Base-by-base conservation (phyloP, 139 green algal genomes). In the Zygnema circumcarinatum region DNA sequence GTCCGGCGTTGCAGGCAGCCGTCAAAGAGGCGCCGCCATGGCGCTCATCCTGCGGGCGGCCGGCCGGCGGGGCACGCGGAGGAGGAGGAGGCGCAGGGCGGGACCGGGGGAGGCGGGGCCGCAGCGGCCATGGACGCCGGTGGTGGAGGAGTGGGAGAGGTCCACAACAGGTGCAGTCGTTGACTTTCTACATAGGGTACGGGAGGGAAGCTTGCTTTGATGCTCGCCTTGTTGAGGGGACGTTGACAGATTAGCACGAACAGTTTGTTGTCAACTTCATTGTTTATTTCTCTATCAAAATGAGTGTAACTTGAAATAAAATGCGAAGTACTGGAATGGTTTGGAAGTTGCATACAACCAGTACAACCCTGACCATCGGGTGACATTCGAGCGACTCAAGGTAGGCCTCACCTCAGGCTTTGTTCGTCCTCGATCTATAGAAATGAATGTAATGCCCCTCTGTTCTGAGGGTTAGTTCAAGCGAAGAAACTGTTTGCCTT, bases 281-380 rank as follows among this genome's bases (percentile, higher is more conserved):
- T 29, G 54, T 72, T 72, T 72, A 25, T 29, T 25, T 72, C 29
- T 72, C 54, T n/a, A n/a, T 72, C 54, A 29, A 29, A 25, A 29
- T 72, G 25, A 33, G 25, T 29, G 25, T 25, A 72, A 72, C 54
- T 25, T 29, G 54, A 29, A 72, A 29, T 33, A 25, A 29, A 25
- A 25, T 72, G 25, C 54, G 54, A 72, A 25, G 54, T 72, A 29
- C 54, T 25, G 25, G 54, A 81, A 40, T 39, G 74, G 35, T 38
- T 38, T 33, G 2, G 74, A 25, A n/a, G 74, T 81, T 32, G 74
- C 74, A 81, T n/a, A n/a, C n/a, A n/a, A n/a, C n/a, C n/a, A n/a
- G n/a, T n/a, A n/a, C n/a, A n/a, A n/a, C n/a, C n/a, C n/a, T n/a
- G n/a, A n/a, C n/a, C n/a, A n/a, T n/a, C n/a, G n/a, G n/a, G n/a